Evolutionary conservation across 2,329 filamentous ascomycete species (phyloP).

Genomic region (Corynespora cassiicola): DNA sequence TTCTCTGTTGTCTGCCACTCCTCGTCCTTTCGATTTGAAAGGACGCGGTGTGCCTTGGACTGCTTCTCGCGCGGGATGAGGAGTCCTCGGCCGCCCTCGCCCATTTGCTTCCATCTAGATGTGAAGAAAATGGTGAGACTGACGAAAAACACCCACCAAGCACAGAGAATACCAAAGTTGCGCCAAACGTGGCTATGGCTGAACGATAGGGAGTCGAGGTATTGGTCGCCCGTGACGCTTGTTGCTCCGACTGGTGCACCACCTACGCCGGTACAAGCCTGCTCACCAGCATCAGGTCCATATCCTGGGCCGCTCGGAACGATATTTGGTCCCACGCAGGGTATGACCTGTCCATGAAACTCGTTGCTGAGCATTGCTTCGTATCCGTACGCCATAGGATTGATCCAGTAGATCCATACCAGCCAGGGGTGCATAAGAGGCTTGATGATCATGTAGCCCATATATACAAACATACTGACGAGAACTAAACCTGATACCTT

Average conservation of each 20-base stretch:
- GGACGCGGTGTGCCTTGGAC: conserved; percentile 32
- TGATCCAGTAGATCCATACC: conserved; percentile 80
- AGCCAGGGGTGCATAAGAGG: conserved; percentile 77
- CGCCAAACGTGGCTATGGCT: conserved; percentile 53
- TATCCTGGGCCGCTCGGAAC: no score
- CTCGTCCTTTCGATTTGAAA: conserved; percentile 73
- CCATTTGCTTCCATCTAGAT: conserved; percentile 69
- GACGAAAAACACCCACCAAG: conserved; percentile 70
- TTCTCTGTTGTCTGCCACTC: conserved; percentile 52
- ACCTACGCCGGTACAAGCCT: conserved; percentile 60
- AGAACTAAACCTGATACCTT: conserved; percentile 58
- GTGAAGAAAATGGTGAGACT: conserved; percentile 69
- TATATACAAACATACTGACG: conserved; percentile 64
- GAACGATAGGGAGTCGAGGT: conserved; percentile 57
- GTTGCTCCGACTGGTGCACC: conserved; percentile 20
- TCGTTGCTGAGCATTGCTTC: conserved; percentile 81
- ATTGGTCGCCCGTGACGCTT: conserved; percentile 60
- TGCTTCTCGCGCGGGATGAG: conserved; percentile 60
- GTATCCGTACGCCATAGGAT: conserved; percentile 79
- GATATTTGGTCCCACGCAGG: conserved; percentile 45
- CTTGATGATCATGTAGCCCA: conserved; percentile 59
- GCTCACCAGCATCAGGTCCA: conserved; percentile 38
- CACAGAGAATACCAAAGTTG: conserved; percentile 73
- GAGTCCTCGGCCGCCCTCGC: no score
- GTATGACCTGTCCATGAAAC: conserved; percentile 68